Evolutionary conservation across 75 land plant genomes (phyloP), one percentile per base, ranked within the genome.

Genomic region (Cunninghamia lanceolata): DNA sequence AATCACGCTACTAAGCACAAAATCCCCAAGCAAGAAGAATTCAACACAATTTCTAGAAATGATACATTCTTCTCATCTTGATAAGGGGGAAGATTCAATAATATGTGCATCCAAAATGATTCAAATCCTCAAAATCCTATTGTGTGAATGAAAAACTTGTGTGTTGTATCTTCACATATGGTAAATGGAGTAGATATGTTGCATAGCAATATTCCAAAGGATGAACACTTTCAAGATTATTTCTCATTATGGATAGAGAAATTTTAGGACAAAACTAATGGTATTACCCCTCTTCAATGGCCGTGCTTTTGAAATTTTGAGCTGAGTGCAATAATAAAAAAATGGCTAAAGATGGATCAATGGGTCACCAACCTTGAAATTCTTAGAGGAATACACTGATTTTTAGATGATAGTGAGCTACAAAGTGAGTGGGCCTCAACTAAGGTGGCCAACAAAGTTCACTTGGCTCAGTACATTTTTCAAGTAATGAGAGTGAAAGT

Each of bases 101-200:
- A 79, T 19, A 84, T 97, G 86, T 88, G 93, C 43, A 87, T 97
- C 52, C 82, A 95, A 89, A 96, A 97, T 75, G 82, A 89, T 76
- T 89, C 91, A 79, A 94, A 97, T 86, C 97, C 97, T 34, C 89
- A 92, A 52, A 95, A 97, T 88, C 92, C 95, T 52, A 90, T 94
- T 83, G 95, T 97, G n/a, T 88, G 93, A 66, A 97, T 97, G 99
- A 96, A 96, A 73, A 94, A 94, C 46, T 87, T 97, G 40, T 96
- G 96, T 89, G 96, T 96, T 6, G 95, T 97, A 21, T 92, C 98
- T 70, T 88, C 98, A 17, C 99, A 97, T 86, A 85, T 94, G 77
- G 99, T 96, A 93, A 98, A 98, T 91, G 99, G 99, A 71, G 99
- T 98, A 78, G 99, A 97, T 36, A 93, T 94, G 85, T 85, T 98